phyloP scores from a whole-genome alignment of 257 asterid genomes.

The Plantago major region DNA sequence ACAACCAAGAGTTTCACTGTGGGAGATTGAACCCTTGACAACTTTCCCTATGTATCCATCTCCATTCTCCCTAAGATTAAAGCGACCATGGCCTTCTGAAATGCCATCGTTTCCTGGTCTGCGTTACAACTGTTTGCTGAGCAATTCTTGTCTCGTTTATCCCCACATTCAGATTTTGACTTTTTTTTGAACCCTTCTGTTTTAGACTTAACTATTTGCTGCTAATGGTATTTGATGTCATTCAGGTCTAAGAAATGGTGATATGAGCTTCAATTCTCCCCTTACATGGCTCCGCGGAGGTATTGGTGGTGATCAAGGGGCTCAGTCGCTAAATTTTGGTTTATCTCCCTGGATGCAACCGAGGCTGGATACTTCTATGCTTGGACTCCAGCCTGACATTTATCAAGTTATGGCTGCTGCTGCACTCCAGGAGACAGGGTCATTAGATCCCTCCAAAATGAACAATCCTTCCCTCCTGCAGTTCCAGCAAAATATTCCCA shows the following conservation, averaged over 20 bases:
- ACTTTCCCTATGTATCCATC: constrained; percentile 94
- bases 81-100: constrained; percentile 91
- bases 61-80: constrained; percentile 80
- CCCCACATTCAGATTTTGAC: too few species aligned
- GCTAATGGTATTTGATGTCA: constrained; percentile 9
- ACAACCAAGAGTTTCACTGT: constrained; percentile 87
- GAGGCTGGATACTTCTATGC: constrained; percentile 59
- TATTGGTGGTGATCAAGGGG: constrained; percentile 42
- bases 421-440: constrained; percentile 48
- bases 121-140: constrained; percentile 12
- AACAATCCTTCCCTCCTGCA: constrained; percentile 58
- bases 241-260: constrained; percentile 45
- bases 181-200: too few species aligned
- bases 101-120: constrained; percentile 66
- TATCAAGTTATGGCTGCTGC: constrained; percentile 73
- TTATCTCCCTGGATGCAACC: constrained; percentile 78
- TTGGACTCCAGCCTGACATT: constrained; percentile 69
- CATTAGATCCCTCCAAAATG: constrained; percentile 56
- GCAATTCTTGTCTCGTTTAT: neutral
- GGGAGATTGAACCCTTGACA: constrained; percentile 89
- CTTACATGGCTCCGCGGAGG: constrained; percentile 60
- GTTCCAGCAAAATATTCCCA: constrained; percentile 55
- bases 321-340: constrained; percentile 53
- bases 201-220: neutral
- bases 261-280: constrained; percentile 39